Base-by-base conservation (phyloP, 371 early-diverging fungal genomes). In the Aphelidium insulamus region DNA sequence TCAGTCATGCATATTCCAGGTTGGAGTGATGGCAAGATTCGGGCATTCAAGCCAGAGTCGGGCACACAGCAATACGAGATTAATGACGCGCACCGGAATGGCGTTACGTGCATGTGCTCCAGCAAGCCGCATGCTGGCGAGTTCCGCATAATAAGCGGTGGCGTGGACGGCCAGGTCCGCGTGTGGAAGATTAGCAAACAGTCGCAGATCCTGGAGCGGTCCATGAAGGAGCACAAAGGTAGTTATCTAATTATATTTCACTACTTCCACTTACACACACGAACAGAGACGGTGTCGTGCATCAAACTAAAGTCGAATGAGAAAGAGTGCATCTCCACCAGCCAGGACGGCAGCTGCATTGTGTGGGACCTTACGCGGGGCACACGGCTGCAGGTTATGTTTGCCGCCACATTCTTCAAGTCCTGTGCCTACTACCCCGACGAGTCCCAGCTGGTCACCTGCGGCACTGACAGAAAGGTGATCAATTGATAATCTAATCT, bases 201-300 rank as follows among this genome's bases (percentile, higher is more conserved):
- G 26, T 41, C 43, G 8, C 66, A 54, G 32, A 33, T 30, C 4
- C 49, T 64, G 9, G 59, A 58, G 35, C 48, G 53, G 28, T 52
- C 59, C 21, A 50, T 65, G 53, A 65, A 62, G 32, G 66, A 65
- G 45, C 66, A 65, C 48, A 65, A 65, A 32, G 58, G 50, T 54
- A n/a, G n/a, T n/a, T n/a, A n/a, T n/a, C n/a, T 26, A 9, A 17
- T 20, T 39, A 40, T 22, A 9, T 39, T 21, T 5, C 15, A 12
- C 19, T 10, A 29, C 9, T 10, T 10, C 12, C 7, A n/a, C 21
- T 17, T 10, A 7, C 9, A 26, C 18, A 43, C 20, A 35, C 30
- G 7, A 5, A 30, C 15, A 48, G 56, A 57, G 5, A 62, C 60
- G 2, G 60, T 62, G 1, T 55, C 62, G 8, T 58, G 61, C 41